These are phyloP conservation scores for Sophora flavescens DNA, from an alignment of 306 rosid species.

Conservation along the genomic window DNA sequence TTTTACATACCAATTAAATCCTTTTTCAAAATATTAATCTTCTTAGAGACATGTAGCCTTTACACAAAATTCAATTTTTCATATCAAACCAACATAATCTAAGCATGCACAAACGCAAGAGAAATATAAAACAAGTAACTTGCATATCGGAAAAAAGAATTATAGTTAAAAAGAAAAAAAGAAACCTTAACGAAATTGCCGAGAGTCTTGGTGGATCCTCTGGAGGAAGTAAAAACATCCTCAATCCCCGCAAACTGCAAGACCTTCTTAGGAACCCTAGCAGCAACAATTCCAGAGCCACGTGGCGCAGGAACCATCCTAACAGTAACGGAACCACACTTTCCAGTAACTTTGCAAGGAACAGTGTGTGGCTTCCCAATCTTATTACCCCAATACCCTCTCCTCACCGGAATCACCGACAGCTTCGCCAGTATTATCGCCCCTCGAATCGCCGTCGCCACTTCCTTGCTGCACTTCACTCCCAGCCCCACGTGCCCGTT, in stretches of 20 bases:
- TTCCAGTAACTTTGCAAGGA: constrained; percentile 52
- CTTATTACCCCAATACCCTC: constrained; percentile 75
- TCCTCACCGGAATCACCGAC: constrained; percentile 64
- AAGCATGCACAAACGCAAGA: no score
- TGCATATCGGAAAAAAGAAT: not conserved
- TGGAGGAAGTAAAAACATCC: constrained; percentile 67
- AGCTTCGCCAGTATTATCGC: constrained; percentile 47
- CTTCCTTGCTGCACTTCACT: constrained; percentile 52
- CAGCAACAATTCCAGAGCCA: constrained; percentile 59
- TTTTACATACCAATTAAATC: no score
- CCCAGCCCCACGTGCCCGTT: constrained; percentile 52
- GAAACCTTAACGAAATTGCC: constrained; percentile 86
- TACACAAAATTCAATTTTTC: no score
- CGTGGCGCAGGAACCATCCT: constrained; percentile 61
- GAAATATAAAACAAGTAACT: no score
- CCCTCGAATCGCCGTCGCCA: constrained; percentile 50
- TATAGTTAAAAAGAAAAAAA: not conserved
- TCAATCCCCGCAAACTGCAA: constrained; percentile 52
- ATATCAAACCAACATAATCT: no score
- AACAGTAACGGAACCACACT: constrained; percentile 58
- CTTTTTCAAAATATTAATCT: no score
- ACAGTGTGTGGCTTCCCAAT: constrained; percentile 68
- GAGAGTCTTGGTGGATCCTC: constrained; percentile 83
- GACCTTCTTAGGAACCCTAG: constrained; percentile 65
- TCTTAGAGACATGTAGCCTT: no score